Percentiles rank a stretch among this genome's conserved stretches.
phyloP scores from a whole-genome alignment of 768 basidiomycete genomes.

The Lentinula sp. region DNA sequence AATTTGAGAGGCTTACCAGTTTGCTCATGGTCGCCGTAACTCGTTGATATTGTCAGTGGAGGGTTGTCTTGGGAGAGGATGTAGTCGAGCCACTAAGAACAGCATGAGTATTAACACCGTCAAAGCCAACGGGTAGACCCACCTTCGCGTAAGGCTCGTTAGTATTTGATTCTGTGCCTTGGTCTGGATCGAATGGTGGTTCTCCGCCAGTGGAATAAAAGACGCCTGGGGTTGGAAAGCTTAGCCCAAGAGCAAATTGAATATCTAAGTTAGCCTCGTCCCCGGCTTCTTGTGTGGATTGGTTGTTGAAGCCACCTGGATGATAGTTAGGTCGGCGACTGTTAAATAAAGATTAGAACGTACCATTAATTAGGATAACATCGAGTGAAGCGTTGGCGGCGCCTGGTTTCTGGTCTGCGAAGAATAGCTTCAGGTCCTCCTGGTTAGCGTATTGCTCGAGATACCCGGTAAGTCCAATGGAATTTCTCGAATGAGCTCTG shows the following conservation, averaged over 20 bases:
- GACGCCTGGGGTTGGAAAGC: slow-evolving; percentile 45
- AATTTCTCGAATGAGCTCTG: slow-evolving; percentile 33
- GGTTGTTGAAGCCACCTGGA: slow-evolving; percentile 56
- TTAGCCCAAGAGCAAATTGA: slow-evolving; percentile 61
- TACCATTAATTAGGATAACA: slow-evolving; percentile 52
- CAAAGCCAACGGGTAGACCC: background rate
- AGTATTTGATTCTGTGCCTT: background rate
- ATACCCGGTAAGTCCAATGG: slow-evolving; percentile 52
- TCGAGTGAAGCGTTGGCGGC: slow-evolving; percentile 47
- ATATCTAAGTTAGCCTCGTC: slow-evolving; percentile 63
- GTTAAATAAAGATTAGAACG: background rate
- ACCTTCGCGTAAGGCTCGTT: slow-evolving; percentile 7
- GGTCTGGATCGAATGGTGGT: slow-evolving; percentile 7
- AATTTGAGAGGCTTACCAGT: slow-evolving; percentile 26
- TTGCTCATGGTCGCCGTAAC: slow-evolving; percentile 53
- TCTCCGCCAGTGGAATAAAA: slow-evolving; percentile 7
- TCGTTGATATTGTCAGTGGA: slow-evolving; percentile 45
- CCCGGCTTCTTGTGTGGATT: slow-evolving; percentile 47
- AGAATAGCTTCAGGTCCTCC: slow-evolving; percentile 48
- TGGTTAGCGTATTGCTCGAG: slow-evolving; percentile 47
- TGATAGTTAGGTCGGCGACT: slow-evolving; percentile 4
- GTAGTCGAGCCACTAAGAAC: slow-evolving; percentile 45
- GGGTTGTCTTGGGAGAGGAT: slow-evolving; percentile 28
- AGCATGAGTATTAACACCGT: background rate
- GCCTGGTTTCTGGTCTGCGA: slow-evolving; percentile 37